Base-by-base conservation (phyloP, 106 monocot species). In the Dendrobium huoshanense region DNA sequence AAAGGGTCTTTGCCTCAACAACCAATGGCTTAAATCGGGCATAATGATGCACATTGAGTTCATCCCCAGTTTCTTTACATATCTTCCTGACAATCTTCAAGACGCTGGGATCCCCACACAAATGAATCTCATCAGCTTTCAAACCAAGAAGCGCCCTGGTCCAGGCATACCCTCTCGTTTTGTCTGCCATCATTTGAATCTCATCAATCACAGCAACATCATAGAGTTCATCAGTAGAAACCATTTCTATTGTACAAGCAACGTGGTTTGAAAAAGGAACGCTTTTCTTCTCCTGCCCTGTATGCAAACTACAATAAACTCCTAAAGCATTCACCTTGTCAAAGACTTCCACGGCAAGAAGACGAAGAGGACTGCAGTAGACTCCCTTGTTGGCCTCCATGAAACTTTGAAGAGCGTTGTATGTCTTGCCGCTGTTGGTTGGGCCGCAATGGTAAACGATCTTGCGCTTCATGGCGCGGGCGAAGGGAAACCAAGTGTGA, bases 321-420 rank as follows among this genome's bases (percentile, higher is more conserved):
- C 99, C 99, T 6, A 78, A 73, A 44, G 95, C 70, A 51, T 99
- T 99, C 9, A 99, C 89, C 84, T 88, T 95, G 80, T 99, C 99
- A 75, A 99, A 99, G 2, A 99, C 93, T 84, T 99, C 99, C 93
- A 99, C 95, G 41, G 99, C 99, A 19, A 99, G 88, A 45, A 99
- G 90, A 19, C 99, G 79, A 9, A 99, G 85, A 0, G 99, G 99
- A 81, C 93, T 88, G 83, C 99, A 99, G 70, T 99, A 99, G 8
- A 99, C 88, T 1, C 88, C 99, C 5, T 82, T 87, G 67, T 81
- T 79, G 8, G 95, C 93, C 77, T 88, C 90, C 88, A 90, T 88
- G 89, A 93, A 95, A 31, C 90, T 82, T 78, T 87, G 85, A 10
- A 99, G 85, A 4, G 99, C 99, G 49, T 95, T 95, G 79, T 93